Base-by-base conservation (phyloP, 805 yeast species). In the Kuraishia capsulata region DNA sequence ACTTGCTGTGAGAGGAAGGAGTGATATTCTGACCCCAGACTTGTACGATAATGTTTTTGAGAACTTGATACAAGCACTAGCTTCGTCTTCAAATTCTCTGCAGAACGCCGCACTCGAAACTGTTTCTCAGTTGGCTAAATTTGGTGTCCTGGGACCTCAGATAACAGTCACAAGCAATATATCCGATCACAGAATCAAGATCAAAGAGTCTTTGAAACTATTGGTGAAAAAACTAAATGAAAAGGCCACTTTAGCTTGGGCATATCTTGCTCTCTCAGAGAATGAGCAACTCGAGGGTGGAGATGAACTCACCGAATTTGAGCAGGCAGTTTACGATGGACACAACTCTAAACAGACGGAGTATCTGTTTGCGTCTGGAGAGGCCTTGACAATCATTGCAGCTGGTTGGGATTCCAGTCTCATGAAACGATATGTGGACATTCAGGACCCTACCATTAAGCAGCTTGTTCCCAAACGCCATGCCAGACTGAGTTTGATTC, bases 281-380 rank as follows among this genome's bases (percentile, higher is more conserved):
- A 14, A 23, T 20, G 31, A 25, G 3, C 43, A 51, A 0, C 49
- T 47, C 2, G 54, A 62, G 14, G 49, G 47, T 5, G 47, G 44
- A 5, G 66, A 60, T 4, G 41, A 38, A 13, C 35, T 56, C 4
- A 43, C 47, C 6, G 43, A 46, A 1, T 64, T 63, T 39, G 72
- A 80, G 33, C 53, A 64, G 6, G 46, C 57, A 1, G 49, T 87
- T 2, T 77, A 68, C 47, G 79, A 73, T 3, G 68, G 83, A 0
- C 78, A 81, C 52, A 54, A 52, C 4, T 71, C 87, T 1, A 86
- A 82, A 44, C 86, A 83, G 43, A 64, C 76, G n/a, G 97, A 90
- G 43, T 73, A 66, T 37, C 59, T 81, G 17, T 86, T 90, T 46
- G 69, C 87, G 0, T 70, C 80, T 35, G 97, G 97, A 38, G 97